Evolutionary conservation across 345 rosid genomes (phyloP).

Genomic region (Lumnitzera littorea): DNA sequence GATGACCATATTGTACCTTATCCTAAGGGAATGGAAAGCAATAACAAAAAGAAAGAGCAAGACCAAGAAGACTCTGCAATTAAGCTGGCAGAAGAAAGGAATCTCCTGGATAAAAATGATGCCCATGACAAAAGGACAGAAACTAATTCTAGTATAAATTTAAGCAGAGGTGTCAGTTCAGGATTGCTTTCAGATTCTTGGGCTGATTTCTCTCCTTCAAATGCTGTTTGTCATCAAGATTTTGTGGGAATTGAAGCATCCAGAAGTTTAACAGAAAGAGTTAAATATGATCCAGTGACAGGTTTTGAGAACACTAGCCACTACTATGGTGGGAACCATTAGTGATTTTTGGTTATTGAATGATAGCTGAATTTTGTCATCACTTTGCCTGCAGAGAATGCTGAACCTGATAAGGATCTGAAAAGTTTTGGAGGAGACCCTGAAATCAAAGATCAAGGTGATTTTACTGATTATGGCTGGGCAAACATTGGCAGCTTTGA

Average conservation of each 20-base stretch:
- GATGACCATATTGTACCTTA: slow-evolving; percentile 81
- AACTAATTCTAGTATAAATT: slow-evolving; percentile 30
- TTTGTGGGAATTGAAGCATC: slow-evolving; percentile 41
- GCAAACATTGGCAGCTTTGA: slow-evolving; percentile 92
- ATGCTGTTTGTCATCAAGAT: slow-evolving; percentile 36
- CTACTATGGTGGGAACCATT: slow-evolving; percentile 11
- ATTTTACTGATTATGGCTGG: slow-evolving; percentile 84
- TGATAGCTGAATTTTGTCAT: slow-evolving; percentile 17
- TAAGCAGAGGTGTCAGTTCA: slow-evolving; percentile 29
- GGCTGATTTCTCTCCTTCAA: slow-evolving; percentile 41
- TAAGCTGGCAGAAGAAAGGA: slow-evolving; percentile 39
- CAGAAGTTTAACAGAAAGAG: slow-evolving; percentile 32
- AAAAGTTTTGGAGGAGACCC: slow-evolving; percentile 40
- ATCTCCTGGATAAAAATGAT: slow-evolving; percentile 18
- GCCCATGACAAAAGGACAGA: slow-evolving; percentile 34
- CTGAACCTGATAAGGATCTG: slow-evolving; percentile 46
- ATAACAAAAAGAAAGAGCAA: slow-evolving; percentile 40
- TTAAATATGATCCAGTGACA: slow-evolving; percentile 30
- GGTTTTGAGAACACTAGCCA: slow-evolving; percentile 33
- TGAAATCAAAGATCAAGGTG: slow-evolving; percentile 57
- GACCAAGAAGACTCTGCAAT: slow-evolving; percentile 29
- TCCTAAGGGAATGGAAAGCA: slow-evolving; percentile 37
- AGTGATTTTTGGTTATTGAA: slow-evolving; percentile 8
- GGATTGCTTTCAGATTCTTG: slow-evolving; percentile 45
- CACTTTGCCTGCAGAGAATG: slow-evolving; percentile 36